These are phyloP conservation scores for Penicillium goetzii DNA, from an alignment of 495 filamentous ascomycete genomes.

Conservation along the genomic window DNA sequence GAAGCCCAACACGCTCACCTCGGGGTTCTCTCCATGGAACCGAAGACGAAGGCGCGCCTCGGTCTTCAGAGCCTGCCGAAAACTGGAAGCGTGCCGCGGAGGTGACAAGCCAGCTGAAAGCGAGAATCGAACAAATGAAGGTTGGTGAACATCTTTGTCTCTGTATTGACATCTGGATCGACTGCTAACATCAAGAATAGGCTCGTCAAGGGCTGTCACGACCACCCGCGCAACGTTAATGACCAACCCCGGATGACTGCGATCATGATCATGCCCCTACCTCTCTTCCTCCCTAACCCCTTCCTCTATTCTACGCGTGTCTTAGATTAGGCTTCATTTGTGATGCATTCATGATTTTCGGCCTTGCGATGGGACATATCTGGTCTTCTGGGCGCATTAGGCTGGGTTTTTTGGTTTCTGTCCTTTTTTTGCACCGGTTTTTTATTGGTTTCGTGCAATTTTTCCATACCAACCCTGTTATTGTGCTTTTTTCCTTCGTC, in stretches of 20 bases:
- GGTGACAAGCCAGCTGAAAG: slow-evolving; percentile 95
- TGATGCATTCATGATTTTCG: slow-evolving; percentile 18
- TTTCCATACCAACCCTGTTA: slow-evolving; percentile 24
- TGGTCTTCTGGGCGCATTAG: slow-evolving; percentile 28
- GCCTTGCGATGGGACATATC: slow-evolving; percentile 21
- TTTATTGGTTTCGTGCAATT: slow-evolving; percentile 25
- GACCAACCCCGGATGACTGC: slow-evolving; percentile 32
- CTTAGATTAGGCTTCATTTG: slow-evolving; percentile 23
- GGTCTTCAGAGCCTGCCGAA: slow-evolving; percentile 67
- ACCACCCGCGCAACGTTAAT: slow-evolving; percentile 45
- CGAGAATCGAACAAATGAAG: slow-evolving; percentile 91
- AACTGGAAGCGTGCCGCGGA: slow-evolving; percentile 99
- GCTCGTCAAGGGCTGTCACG: slow-evolving; percentile 50
- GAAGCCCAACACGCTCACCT: slow-evolving; percentile 58
- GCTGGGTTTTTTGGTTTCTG: slow-evolving; percentile 20
- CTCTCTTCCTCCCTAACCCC: slow-evolving; percentile 20
- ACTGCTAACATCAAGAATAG: slow-evolving; percentile 28
- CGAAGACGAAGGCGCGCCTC: slow-evolving; percentile 42
- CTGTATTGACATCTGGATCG: background rate
- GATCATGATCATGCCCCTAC: slow-evolving; percentile 25
- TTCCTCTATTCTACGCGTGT: slow-evolving; percentile 22
- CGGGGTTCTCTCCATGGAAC: slow-evolving; percentile 40
- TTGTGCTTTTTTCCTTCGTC: background rate
- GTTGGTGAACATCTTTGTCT: slow-evolving; percentile 43
- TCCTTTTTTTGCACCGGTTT: slow-evolving; percentile 22